These are phyloP conservation scores for Globisporangium recalcitrans DNA, from an alignment of 352 stramenopile species.

Conservation along the genomic window DNA sequence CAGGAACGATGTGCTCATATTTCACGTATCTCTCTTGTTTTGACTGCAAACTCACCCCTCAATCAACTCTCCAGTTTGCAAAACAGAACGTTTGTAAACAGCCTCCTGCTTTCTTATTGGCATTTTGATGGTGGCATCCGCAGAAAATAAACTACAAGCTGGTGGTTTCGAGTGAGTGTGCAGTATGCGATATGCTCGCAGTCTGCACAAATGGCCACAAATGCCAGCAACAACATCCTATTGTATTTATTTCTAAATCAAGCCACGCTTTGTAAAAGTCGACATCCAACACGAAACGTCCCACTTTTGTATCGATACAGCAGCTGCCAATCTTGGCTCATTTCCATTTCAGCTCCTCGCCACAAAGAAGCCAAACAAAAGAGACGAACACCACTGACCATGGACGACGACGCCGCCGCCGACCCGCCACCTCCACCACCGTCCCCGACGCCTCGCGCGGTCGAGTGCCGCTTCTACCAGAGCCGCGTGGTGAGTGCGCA, in stretches of 20 bases:
- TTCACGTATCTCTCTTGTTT: no score
- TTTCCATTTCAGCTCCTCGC: background rate
- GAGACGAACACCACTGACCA: background rate
- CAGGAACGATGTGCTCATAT: no score
- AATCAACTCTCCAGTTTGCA: no score
- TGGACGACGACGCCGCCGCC: constrained; percentile 1
- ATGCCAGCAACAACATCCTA: background rate
- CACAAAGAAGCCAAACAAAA: background rate
- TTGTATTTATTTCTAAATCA: background rate
- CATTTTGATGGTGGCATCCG: no score
- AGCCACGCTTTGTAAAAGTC: no score
- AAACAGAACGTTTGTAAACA: no score
- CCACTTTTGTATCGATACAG: background rate
- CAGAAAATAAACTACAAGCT: no score
- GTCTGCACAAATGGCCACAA: no score
- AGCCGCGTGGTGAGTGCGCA: constrained; percentile 7
- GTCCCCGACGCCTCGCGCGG: background rate
- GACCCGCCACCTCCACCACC: background rate
- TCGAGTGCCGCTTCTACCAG: constrained; percentile 17
- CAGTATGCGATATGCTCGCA: no score
- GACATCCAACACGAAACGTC: background rate
- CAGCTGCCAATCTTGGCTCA: background rate
- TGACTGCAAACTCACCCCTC: no score
- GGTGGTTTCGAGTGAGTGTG: no score
- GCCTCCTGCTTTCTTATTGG: no score